phyloP scores from a whole-genome alignment of 208 protist species.

The Wallacemonas sp. region DNA sequence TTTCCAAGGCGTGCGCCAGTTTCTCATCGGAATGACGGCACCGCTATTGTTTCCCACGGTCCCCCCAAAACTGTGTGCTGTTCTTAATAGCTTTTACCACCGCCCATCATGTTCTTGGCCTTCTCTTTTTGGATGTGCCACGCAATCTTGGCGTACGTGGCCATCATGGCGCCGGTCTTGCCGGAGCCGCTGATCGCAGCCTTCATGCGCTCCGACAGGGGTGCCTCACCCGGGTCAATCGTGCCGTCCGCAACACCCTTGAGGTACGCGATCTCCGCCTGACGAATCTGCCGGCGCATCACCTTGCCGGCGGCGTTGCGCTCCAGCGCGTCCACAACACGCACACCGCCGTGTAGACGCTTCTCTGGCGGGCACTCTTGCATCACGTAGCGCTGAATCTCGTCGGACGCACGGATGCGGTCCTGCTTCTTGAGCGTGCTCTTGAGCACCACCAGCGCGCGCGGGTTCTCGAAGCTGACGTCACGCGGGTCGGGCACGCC shows the following conservation, averaged over 20 bases:
- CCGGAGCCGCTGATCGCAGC: background rate
- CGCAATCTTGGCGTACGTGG: background rate
- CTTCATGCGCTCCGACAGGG: background rate
- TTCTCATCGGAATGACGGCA: too few relatives aligned
- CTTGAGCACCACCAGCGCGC: constrained; percentile 69
- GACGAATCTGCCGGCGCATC: constrained; percentile 52
- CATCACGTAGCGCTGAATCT: constrained; percentile 44
- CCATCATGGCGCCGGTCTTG: background rate
- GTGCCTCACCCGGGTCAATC: background rate
- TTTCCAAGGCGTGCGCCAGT: too few relatives aligned
- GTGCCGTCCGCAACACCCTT: constrained; percentile 15
- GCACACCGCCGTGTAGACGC: constrained; percentile 64
- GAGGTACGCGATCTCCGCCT: constrained; percentile 34
- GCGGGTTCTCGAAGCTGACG: constrained; percentile 65
- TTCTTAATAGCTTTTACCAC: background rate
- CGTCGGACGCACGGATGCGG: constrained; percentile 29
- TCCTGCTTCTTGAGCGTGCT: constrained; percentile 16
- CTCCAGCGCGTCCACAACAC: constrained; percentile 66
- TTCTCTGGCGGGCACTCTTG: constrained; percentile 65
- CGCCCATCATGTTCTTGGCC: background rate
- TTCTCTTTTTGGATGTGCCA: background rate
- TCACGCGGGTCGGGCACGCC: constrained; percentile 42
- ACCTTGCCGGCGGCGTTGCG: constrained; percentile 78
- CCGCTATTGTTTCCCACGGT: too few relatives aligned
- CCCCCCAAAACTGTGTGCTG: background rate